Evolutionary conservation across 768 basidiomycete genomes (phyloP).

Genomic region (Rhodotorula babjevae): DNA sequence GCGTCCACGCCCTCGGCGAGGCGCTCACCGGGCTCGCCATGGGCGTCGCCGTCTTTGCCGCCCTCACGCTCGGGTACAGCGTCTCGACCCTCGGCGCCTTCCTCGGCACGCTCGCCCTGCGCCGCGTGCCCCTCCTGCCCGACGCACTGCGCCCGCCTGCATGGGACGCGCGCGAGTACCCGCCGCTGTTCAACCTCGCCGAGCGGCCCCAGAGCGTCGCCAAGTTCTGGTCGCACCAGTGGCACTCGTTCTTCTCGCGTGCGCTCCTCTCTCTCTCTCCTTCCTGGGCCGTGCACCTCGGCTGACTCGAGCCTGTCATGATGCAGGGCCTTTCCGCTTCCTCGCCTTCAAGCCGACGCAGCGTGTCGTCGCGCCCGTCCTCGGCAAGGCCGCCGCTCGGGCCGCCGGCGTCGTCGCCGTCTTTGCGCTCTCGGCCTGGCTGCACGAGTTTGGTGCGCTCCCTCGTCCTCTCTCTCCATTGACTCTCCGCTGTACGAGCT

Average conservation of each 20-base stretch:
- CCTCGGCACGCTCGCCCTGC: neutral
- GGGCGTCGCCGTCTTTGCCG: constrained; percentile 26
- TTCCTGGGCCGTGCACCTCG: too few relatives aligned
- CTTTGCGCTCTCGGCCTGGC: constrained; percentile 21
- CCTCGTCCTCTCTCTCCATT: neutral
- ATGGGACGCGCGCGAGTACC: constrained; percentile 29
- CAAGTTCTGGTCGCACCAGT: constrained; percentile 23
- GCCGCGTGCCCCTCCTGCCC: neutral
- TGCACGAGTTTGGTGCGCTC: constrained; percentile 29
- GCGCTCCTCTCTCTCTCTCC: neutral
- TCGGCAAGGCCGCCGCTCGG: constrained; percentile 3
- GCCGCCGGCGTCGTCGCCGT: constrained; percentile 6
- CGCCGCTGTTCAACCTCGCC: constrained; percentile 20
- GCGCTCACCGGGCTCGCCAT: constrained; percentile 12
- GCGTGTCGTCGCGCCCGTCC: neutral
- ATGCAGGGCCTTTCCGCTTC: constrained; percentile 28
- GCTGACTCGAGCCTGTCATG: neutral
- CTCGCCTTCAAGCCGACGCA: constrained; percentile 22
- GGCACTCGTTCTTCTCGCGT: constrained; percentile 26
- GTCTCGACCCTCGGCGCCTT: constrained; percentile 10
- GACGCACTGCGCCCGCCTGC: neutral
- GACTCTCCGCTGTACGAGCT: neutral
- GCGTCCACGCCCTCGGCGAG: constrained; percentile 5
- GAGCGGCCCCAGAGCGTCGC: constrained; percentile 7
- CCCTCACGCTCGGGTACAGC: constrained; percentile 28